Conservation (phyloP, 2,329 filamentous ascomycete species). For the Fusarium staphyleae region DNA sequence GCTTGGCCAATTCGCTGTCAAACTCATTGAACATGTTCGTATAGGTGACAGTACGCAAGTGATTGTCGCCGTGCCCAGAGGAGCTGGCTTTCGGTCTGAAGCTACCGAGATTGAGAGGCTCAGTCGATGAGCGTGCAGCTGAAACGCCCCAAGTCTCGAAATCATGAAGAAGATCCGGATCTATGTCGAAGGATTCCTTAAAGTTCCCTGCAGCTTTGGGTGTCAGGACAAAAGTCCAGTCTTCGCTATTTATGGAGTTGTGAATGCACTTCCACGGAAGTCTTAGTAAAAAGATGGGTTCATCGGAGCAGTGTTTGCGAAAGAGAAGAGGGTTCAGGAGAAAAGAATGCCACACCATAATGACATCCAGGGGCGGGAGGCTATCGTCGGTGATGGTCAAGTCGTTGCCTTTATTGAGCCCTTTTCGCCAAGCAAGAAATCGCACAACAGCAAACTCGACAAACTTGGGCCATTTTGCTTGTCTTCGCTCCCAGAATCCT, state of each 20-base stretch:
- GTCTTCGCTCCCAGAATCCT: conserved; percentile 24
- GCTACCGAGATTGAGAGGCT: too few relatives aligned
- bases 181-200: neutral
- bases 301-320: conserved; percentile 10
- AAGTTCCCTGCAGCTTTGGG: neutral
- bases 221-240: conserved; percentile 22
- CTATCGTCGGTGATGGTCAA: neutral
- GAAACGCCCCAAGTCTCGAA: neutral
- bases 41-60: neutral
- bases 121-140: accelerated
- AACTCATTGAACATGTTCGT: neutral
- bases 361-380: conserved; percentile 42
- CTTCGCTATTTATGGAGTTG: conserved; percentile 13
- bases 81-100: too few relatives aligned
- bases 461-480: conserved; percentile 39
- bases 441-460: conserved; percentile 39
- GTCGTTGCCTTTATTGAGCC: neutral
- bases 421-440: conserved; percentile 38
- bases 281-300: conserved; percentile 21
- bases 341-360: conserved; percentile 50
- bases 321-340: conserved; percentile 45
- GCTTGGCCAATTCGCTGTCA: neutral
- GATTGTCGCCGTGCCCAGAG: too few relatives aligned
- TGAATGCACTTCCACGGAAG: conserved; percentile 36
- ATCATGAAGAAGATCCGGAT: neutral